phyloP scores from a whole-genome alignment of 192 early-diverging fungal species.

The Spizellomyces punctatus region DNA sequence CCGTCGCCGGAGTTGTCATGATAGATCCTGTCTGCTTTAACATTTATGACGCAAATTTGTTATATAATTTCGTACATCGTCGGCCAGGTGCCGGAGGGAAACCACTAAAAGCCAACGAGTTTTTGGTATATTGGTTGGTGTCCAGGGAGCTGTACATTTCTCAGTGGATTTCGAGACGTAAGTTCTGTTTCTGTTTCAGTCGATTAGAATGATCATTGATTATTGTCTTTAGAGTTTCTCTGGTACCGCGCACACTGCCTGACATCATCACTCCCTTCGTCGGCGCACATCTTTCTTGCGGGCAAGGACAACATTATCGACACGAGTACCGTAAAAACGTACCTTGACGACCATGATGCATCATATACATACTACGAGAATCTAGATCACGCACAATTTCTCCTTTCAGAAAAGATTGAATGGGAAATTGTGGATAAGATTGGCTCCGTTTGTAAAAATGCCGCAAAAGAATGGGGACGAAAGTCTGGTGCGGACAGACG shows the following conservation, averaged over 20 bases:
- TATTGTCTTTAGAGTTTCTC: slow-evolving; percentile 29
- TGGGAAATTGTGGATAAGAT: slow-evolving; percentile 30
- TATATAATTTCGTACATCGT: slow-evolving; percentile 53
- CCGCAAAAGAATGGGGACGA: background rate
- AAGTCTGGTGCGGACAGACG: background rate
- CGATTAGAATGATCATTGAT: background rate
- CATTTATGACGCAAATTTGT: slow-evolving; percentile 58
- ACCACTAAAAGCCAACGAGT: slow-evolving; percentile 37
- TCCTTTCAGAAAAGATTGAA: slow-evolving; percentile 17
- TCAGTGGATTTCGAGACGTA: slow-evolving; percentile 52
- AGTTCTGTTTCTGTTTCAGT: background rate
- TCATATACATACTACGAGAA: slow-evolving; percentile 1
- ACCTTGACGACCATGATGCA: slow-evolving; percentile 27
- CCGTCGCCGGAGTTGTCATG: slow-evolving; percentile 53
- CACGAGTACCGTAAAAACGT: slow-evolving; percentile 16
- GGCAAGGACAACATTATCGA: slow-evolving; percentile 41
- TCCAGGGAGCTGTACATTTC: slow-evolving; percentile 64
- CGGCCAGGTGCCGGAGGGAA: slow-evolving; percentile 12
- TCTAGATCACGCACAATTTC: slow-evolving; percentile 40
- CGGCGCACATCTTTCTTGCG: slow-evolving; percentile 21
- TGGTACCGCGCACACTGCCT: slow-evolving; percentile 36
- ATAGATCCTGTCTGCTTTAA: slow-evolving; percentile 70
- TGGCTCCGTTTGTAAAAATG: background rate
- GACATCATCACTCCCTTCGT: slow-evolving; percentile 28
- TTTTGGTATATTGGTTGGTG: slow-evolving; percentile 56